Evolutionary conservation across 129 eudicot species (phyloP).

Genomic region (Lactuca saligna): DNA sequence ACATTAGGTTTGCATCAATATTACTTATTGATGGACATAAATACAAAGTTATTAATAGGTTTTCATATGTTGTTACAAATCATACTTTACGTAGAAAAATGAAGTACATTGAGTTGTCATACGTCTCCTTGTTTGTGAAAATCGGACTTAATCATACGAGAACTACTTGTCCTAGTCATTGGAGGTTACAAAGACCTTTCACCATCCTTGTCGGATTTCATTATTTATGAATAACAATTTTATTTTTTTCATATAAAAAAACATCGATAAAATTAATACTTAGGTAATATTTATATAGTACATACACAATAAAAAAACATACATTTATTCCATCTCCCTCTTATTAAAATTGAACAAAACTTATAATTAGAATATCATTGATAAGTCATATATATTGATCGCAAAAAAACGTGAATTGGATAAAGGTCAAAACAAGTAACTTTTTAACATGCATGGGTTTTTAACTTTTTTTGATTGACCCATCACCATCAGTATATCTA

Average conservation of each 20-base stretch:
- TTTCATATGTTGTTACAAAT: conserved; percentile 5
- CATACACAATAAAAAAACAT: too few species aligned
- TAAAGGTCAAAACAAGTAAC: too few species aligned
- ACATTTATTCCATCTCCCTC: too few species aligned
- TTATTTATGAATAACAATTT: conserved; percentile 20
- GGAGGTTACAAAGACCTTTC: conserved; percentile 26
- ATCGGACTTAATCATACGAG: conserved; percentile 11
- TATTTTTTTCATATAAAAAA: neutral
- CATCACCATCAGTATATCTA: too few species aligned
- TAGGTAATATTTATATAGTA: neutral
- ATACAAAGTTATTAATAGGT: neutral
- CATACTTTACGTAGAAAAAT: conserved; percentile 16
- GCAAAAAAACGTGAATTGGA: too few species aligned
- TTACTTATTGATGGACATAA: neutral
- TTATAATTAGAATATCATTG: neutral
- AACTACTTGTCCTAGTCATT: conserved; percentile 17
- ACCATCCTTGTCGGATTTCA: conserved; percentile 3
- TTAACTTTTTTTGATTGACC: too few species aligned
- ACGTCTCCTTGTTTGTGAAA: conserved; percentile 19
- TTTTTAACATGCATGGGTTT: too few species aligned
- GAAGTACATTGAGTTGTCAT: conserved; percentile 28
- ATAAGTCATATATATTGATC: neutral
- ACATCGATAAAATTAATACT: neutral
- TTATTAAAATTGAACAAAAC: neutral
- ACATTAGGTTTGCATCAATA: neutral